Evolutionary conservation across 2,329 filamentous ascomycete species (phyloP).

Genomic region (Ceratocystis harringtonii): DNA sequence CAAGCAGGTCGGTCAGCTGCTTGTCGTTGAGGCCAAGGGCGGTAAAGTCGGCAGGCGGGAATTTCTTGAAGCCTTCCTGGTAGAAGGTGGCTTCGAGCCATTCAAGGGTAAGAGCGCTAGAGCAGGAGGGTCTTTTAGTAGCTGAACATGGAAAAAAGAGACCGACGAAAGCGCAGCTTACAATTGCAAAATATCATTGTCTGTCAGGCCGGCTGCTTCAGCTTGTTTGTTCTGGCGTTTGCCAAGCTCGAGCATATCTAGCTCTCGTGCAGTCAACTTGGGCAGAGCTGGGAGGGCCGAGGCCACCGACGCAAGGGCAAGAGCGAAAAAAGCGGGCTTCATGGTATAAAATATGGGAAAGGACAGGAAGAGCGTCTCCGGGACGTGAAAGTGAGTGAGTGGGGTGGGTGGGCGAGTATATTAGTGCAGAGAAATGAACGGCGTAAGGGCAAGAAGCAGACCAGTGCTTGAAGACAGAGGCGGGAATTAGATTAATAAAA

Average conservation of each 20-base stretch:
- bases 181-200: constrained; percentile 45
- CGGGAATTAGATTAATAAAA: constrained; percentile 19
- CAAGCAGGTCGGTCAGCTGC: constrained; percentile 36
- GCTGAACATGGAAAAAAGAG: not conserved
- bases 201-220: constrained; percentile 32
- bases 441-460: constrained; percentile 30
- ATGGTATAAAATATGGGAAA: constrained; percentile 23
- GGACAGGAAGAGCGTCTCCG: constrained; percentile 11
- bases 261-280: constrained; percentile 31
- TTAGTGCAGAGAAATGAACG: constrained; percentile 22
- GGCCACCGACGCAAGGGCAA: constrained; percentile 31
- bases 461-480: constrained; percentile 31
- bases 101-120: constrained; percentile 52
- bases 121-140: too few species aligned
- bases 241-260: constrained; percentile 32
- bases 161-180: constrained; percentile 24
- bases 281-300: constrained; percentile 33
- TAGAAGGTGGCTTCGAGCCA: constrained; percentile 63
- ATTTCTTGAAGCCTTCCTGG: constrained; percentile 52
- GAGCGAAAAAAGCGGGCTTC: constrained; percentile 30
- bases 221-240: constrained; percentile 38
- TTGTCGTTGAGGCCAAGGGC: constrained; percentile 28
- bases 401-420: not conserved
- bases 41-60: constrained; percentile 48
- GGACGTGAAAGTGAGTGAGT: constrained; percentile 22